Conservation (phyloP, 2,329 filamentous ascomycete species). For the Periglandula ipomoeae region DNA sequence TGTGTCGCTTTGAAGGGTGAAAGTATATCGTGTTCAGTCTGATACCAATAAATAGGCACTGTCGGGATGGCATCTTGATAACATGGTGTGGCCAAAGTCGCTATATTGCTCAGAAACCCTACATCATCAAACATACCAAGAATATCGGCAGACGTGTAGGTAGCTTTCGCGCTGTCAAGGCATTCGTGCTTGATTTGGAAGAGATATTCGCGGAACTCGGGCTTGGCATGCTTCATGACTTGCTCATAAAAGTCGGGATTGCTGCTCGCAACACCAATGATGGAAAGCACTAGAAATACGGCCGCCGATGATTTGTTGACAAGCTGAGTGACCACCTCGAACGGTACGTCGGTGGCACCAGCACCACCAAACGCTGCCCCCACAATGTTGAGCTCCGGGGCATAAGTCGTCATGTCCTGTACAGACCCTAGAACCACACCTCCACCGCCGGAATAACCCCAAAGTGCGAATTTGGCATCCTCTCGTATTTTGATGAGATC, state of each 20-base stretch:
- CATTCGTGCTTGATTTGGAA: conserved; percentile 18
- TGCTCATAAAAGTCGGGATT: conserved; percentile 10
- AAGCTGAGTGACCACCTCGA: no score
- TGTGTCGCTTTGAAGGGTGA: background rate
- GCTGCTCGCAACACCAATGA: conserved; percentile 14
- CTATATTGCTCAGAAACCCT: background rate
- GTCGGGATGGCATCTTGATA: background rate
- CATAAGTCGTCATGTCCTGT: background rate
- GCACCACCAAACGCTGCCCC: background rate
- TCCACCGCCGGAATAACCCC: background rate
- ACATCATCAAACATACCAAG: conserved; percentile 29
- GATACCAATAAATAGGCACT: background rate
- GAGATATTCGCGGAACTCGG: conserved; percentile 18
- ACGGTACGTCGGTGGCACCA: no score
- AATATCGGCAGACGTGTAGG: conserved; percentile 27
- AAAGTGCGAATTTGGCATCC: background rate
- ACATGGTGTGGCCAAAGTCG: no score
- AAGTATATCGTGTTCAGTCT: background rate
- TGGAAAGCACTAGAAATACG: conserved; percentile 13
- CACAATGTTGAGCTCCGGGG: background rate
- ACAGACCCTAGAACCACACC: background rate
- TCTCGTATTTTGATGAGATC: background rate
- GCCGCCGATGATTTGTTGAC: background rate
- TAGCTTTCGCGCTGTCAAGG: conserved; percentile 14
- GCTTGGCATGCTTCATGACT: conserved; percentile 12